Conservation (phyloP, 495 filamentous ascomycete genomes). For the Lasiosphaeria hispida region DNA sequence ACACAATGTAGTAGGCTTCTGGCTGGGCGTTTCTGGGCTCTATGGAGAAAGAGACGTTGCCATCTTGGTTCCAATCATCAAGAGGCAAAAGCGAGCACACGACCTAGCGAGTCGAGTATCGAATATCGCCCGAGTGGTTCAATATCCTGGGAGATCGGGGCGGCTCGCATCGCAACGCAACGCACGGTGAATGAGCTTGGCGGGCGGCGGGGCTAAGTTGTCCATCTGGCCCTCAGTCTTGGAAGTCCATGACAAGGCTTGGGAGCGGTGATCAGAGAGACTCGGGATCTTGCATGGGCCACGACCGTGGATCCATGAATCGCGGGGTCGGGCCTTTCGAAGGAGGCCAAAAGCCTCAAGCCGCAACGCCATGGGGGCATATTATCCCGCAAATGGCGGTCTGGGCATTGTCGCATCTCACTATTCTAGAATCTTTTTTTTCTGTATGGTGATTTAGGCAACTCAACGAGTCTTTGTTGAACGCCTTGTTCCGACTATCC, state of each 20-base stretch:
- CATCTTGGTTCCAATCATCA: background rate
- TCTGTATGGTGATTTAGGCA: background rate
- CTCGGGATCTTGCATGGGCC: background rate
- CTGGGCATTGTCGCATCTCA: background rate
- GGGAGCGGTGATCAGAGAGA: background rate
- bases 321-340: background rate
- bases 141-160: slow-evolving; percentile 1
- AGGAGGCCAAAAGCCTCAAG: slow-evolving; percentile 3
- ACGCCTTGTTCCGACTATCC: background rate
- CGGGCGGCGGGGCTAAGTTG: slow-evolving; percentile 4
- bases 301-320: slow-evolving; percentile 1
- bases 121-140: background rate
- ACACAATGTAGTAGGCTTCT: background rate
- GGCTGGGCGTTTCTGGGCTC: background rate
- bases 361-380: background rate
- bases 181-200: slow-evolving; percentile 11
- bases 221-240: background rate
- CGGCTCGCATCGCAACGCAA: background rate
- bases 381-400: slow-evolving; percentile 19
- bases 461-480: background rate
- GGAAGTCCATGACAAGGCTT: background rate
- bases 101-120: too few relatives aligned
- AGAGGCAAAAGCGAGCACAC: too few relatives aligned
- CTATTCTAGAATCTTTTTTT: slow-evolving; percentile 7
- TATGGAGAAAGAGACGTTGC: background rate